Evolutionary conservation across 192 early-diverging fungal genomes (phyloP).

Genomic region (Backusella westeae): DNA sequence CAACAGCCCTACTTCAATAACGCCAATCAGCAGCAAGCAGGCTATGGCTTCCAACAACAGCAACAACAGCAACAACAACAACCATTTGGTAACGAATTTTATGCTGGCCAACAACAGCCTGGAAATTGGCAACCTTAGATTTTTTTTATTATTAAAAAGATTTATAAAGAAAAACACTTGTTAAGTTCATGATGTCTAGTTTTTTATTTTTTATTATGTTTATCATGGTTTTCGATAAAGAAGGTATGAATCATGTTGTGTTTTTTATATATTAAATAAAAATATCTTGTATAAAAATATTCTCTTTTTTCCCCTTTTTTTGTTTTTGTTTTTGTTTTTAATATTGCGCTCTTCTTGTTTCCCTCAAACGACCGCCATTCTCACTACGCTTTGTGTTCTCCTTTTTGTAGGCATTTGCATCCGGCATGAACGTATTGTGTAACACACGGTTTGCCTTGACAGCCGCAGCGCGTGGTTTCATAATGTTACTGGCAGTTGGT

Average conservation of each 20-base stretch:
- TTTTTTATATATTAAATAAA: no score
- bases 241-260: no score
- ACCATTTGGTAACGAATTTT: slow-evolving; percentile 1
- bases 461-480: slow-evolving; percentile 46
- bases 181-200: no score
- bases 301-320: background rate
- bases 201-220: no score
- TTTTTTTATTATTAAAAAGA: background rate
- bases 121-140: slow-evolving; percentile 9
- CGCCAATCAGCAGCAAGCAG: background rate
- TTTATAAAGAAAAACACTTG: background rate
- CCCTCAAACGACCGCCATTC: background rate
- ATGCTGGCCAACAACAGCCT: background rate
- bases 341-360: background rate
- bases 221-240: no score
- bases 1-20: background rate
- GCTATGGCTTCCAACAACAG: background rate
- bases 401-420: slow-evolving; percentile 50
- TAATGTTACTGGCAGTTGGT: slow-evolving; percentile 16
- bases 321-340: background rate
- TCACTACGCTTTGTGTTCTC: slow-evolving; percentile 25
- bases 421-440: slow-evolving; percentile 49
- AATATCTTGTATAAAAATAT: no score
- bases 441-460: slow-evolving; percentile 44
- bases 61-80: background rate